These are phyloP conservation scores for Vachellia pachyceras DNA, from an alignment of 306 rosid species.

Conservation along the genomic window DNA sequence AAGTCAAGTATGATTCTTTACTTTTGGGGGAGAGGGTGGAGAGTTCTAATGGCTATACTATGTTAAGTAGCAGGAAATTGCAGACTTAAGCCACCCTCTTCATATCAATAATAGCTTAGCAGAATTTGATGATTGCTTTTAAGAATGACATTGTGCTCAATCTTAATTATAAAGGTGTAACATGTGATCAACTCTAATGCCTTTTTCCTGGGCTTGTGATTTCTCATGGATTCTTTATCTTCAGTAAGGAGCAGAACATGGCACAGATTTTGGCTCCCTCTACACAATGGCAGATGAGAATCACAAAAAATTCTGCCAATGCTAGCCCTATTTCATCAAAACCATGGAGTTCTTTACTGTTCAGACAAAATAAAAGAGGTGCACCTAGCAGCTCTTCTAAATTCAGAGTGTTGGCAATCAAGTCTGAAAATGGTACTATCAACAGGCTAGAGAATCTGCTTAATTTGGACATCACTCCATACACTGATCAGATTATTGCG, in stretches of 20 bases:
- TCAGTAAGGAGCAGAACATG: conserved; percentile 56
- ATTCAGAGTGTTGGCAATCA: conserved; percentile 65
- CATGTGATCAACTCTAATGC: conserved; percentile 10
- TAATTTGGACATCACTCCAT: conserved; percentile 81
- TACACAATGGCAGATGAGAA: conserved; percentile 81
- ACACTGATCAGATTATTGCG: conserved; percentile 86
- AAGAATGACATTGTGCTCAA: conserved; percentile 24
- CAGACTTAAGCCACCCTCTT: conserved; percentile 18
- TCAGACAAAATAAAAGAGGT: conserved; percentile 73
- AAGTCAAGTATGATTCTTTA: conserved; percentile 7
- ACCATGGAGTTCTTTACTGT: conserved; percentile 73
- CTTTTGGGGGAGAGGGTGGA: not conserved
- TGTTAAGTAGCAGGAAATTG: conserved; percentile 18
- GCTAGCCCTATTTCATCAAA: conserved; percentile 68
- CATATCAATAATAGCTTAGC: conserved; percentile 14
- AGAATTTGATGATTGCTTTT: conserved; percentile 15
- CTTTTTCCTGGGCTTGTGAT: not conserved
- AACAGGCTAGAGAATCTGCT: conserved; percentile 83
- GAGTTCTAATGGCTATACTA: conserved; percentile 5
- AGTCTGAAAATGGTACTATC: conserved; percentile 71
- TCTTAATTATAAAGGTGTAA: conserved; percentile 4
- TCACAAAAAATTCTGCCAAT: conserved; percentile 52
- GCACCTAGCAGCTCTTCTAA: conserved; percentile 57
- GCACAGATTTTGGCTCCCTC: conserved; percentile 99
- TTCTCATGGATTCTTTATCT: conserved; percentile 31